These are phyloP conservation scores for Malania oleifera DNA, from an alignment of 164 flowering plant genomes.

Conservation along the genomic window DNA sequence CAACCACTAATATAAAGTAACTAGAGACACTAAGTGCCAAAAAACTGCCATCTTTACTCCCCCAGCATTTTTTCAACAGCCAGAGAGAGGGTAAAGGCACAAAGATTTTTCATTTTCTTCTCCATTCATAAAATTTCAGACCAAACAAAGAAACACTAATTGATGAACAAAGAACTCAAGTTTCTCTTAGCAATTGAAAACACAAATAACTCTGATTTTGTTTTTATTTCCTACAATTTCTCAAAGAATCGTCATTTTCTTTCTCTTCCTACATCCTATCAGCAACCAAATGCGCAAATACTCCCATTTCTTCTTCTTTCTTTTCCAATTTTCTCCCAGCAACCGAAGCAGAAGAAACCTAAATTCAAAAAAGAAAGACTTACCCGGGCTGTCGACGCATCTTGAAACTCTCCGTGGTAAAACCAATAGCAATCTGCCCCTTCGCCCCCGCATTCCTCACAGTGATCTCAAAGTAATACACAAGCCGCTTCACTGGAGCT, in stretches of 20 bases:
- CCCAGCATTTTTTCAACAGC: not conserved
- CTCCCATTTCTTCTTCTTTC: too few species aligned
- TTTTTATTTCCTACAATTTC: too few species aligned
- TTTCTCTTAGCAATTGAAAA: too few species aligned
- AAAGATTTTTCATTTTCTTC: not conserved
- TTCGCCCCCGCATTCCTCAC: constrained; percentile 79
- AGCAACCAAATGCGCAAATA: not conserved
- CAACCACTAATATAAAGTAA: too few species aligned
- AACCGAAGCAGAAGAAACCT: not conserved
- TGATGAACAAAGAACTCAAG: too few species aligned
- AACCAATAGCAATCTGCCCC: constrained; percentile 86
- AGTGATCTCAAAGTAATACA: constrained; percentile 86
- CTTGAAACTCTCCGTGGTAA: constrained; percentile 61
- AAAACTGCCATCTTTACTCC: too few species aligned
- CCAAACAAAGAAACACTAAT: too few species aligned
- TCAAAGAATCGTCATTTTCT: too few species aligned
- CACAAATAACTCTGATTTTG: not conserved
- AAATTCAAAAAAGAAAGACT: constrained; percentile 4
- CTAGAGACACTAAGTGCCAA: too few species aligned
- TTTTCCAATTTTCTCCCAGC: not conserved
- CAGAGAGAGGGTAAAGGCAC: not conserved
- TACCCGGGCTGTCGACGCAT: constrained; percentile 95
- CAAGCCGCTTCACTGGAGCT: constrained; percentile 58
- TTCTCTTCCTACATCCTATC: not conserved
- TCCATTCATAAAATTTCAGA: too few species aligned